Evolutionary conservation across 2,329 filamentous ascomycete species (phyloP), one percentile per base, ranked within the genome.

Genomic region (Colletotrichum sansevieriae): DNA sequence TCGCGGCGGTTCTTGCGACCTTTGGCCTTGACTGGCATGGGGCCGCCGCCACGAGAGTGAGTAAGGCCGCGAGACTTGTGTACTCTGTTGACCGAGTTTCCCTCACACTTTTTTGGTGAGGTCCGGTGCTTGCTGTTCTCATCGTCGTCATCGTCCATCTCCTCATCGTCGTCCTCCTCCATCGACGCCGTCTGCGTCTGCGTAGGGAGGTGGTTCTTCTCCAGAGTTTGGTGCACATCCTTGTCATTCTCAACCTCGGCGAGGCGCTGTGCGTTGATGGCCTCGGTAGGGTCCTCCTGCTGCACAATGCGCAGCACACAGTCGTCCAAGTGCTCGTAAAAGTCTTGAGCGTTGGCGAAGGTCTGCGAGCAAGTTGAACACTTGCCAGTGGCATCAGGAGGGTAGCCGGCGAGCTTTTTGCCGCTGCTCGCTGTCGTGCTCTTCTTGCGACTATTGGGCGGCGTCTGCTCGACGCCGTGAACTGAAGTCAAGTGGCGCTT

Each of bases 251-350:
- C 89, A 13, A 91, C 87, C 76, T 90, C 86, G 57, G 89, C 88
- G 46, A 93, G 81, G 60, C 89, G 88, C 75, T 87, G 86, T 2
- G 88, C 89, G 75, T 92, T 92, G 81, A 91, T 88, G 18, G 88
- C 88, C 80, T 91, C 90, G 29, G 88, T 85, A 3, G 90, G 90
- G 72, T 92, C 90, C 77, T 91, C 89, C 78, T 91, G 89, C 78
- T 92, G 90, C 29, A 92, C 90, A 74, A 91, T 91, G 77, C 89
- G 88, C 72, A 92, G 82, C 70, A 92, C 90, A 76, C 90, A 92
- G 81, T 92, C 90, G 74, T 92, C 95, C 77, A 98, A 85, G 86
- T 98, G 95, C 86, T 98, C 96, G 80, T 98, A 98, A 82, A 98
- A 98, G 82, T 98, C 95, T 79, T 98, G 95, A 5, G 95, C 94